Evolutionary conservation across 805 yeast genomes (phyloP), one percentile per base, ranked within the genome.

Genomic region (Brettanomyces nanus): DNA sequence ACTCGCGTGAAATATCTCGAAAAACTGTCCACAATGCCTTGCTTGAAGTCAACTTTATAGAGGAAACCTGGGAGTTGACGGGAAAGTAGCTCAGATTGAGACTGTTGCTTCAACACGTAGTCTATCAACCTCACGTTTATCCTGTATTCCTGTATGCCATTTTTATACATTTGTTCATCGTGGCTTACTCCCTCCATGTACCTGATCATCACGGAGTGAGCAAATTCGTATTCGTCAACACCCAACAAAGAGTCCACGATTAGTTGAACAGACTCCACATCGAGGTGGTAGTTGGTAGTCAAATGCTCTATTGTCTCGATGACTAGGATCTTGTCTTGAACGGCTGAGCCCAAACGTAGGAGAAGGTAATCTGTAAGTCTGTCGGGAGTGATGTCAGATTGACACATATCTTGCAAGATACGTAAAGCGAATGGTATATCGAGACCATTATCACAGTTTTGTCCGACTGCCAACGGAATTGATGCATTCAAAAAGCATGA

Each of bases 241-340:
- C 14, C 17, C 18, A 28, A n/a, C 11, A 35, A 22, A 17, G 28
- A 28, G 3, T 29, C 22, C 3, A 35, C 20, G 7, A 22, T 14
- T 4, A 17, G 15, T n/a, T 19, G 28, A 7, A 35, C 19, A n/a
- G 19, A 6, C 17, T 27, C 33, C 27, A 28, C 11, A 21, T 28
- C 28, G 7, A 35, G 14, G 18, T 35, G 38, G 19, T 15, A 35
- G 21, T 29, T 28, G n/a, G 13, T 7, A 5, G 29, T 6, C 7
- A 29, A 22, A 23, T 35, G 29, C 28, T 35, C 33, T 10, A 35
- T 6, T 22, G 33, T 21, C 18, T 35, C 38, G n/a, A 35, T 19
- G 11, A 28, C 28, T 17, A 35, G 33, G 2, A 21, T 15, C 11
- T 11, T 20, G 5, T 28, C 33, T 11, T 20, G 21, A 10, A 19